A percentile compares a stretch with the other conserved stretches of the same genome.
Evolutionary conservation across 768 basidiomycete species (phyloP).

Genomic region (Agaricus subrufescens): DNA sequence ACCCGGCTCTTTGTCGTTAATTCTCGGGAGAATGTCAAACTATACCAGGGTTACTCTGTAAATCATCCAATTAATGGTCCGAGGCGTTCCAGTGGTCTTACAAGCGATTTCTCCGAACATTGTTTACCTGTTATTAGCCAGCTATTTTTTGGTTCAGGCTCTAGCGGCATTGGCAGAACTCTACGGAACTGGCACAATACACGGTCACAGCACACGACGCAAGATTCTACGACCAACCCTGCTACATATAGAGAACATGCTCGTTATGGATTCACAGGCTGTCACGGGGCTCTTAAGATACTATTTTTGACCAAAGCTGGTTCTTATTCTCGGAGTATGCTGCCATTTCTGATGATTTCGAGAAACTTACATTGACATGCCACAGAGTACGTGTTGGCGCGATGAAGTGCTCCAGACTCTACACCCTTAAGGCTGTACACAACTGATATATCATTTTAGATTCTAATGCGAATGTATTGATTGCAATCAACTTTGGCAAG

Average conservation of each 20-base stretch:
- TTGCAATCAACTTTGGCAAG: no score
- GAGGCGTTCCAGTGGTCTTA: conserved; percentile 9
- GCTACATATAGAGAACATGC: neutral
- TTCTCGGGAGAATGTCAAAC: conserved; percentile 7
- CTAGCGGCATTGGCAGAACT: conserved; percentile 11
- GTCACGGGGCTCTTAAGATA: conserved; percentile 9
- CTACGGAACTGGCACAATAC: conserved; percentile 8
- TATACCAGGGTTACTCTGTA: conserved; percentile 5
- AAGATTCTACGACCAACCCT: neutral
- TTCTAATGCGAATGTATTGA: no score
- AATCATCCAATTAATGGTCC: conserved; percentile 10
- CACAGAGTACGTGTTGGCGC: neutral
- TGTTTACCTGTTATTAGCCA: conserved; percentile 9
- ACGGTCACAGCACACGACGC: conserved; percentile 5
- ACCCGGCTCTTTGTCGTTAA: conserved; percentile 16
- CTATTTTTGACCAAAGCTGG: conserved; percentile 8
- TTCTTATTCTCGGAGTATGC: conserved; percentile 8
- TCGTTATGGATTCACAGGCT: conserved; percentile 5
- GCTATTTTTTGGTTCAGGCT: conserved; percentile 8
- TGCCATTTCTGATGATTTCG: conserved; percentile 7
- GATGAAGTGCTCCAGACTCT: neutral
- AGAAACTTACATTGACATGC: conserved; percentile 16
- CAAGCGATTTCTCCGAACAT: conserved; percentile 10
- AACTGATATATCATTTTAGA: no score
- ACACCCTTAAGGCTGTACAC: conserved; percentile 11